phyloP scores from a whole-genome alignment of 2,329 filamentous ascomycete genomes.

The Zymoseptoria brevis region DNA sequence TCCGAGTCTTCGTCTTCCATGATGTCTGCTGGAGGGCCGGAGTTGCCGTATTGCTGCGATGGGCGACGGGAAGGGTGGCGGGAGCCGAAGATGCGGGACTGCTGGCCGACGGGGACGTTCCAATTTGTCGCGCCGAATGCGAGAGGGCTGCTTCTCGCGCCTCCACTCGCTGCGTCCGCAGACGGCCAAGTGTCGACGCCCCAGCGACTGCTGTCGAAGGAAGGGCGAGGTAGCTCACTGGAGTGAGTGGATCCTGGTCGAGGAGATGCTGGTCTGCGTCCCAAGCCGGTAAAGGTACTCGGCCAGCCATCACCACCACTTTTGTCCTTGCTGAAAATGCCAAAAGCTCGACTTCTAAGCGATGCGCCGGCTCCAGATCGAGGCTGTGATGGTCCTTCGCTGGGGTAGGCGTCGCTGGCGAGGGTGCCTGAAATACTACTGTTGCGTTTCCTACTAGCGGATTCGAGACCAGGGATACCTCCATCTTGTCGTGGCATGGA shows the following conservation, averaged over 20 bases:
- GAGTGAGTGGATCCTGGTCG: slow-evolving; percentile 46
- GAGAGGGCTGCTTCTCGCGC: slow-evolving; percentile 34
- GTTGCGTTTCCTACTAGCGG: slow-evolving; percentile 39
- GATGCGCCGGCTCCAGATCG: slow-evolving; percentile 10
- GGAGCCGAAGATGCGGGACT: slow-evolving; percentile 39
- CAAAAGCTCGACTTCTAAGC: slow-evolving; percentile 41
- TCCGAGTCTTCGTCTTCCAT: slow-evolving; percentile 44
- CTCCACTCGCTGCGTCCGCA: slow-evolving; percentile 20
- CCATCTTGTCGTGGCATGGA: slow-evolving; percentile 59
- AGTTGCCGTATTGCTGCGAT: slow-evolving; percentile 69
- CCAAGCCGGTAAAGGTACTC: slow-evolving; percentile 16
- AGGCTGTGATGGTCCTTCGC: slow-evolving; percentile 12
- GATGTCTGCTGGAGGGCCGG: slow-evolving; percentile 50
- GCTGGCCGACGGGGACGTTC: slow-evolving; percentile 47
- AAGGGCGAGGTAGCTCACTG: slow-evolving; percentile 65
- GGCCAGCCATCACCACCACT: slow-evolving; percentile 45
- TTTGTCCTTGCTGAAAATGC: slow-evolving; percentile 31
- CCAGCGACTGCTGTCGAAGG: slow-evolving; percentile 58
- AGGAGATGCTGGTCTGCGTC: slow-evolving; percentile 41
- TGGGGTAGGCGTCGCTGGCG: slow-evolving; percentile 36
- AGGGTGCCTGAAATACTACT: slow-evolving; percentile 43
- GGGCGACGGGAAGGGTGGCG: slow-evolving; percentile 71
- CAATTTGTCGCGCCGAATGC: slow-evolving; percentile 27
- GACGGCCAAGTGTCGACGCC: slow-evolving; percentile 33
- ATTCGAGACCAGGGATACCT: slow-evolving; percentile 26